Percentiles rank a stretch among this genome's conserved stretches.
These are phyloP conservation scores for Corinectria fuckeliana DNA, from an alignment of 2,329 filamentous ascomycete species.

Conservation along the genomic window DNA sequence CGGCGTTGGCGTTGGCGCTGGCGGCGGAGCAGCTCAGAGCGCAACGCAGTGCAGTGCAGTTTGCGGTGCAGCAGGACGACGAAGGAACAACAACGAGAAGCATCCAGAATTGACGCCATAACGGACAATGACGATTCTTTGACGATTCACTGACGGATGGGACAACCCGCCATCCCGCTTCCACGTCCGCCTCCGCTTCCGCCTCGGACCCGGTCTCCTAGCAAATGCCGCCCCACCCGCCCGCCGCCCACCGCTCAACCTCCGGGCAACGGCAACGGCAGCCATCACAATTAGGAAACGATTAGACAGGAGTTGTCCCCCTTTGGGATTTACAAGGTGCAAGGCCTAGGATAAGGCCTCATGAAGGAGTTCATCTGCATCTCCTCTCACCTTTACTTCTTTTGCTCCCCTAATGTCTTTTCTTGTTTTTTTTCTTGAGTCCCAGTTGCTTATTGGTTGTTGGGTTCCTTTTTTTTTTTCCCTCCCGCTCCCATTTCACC, in stretches of 20 bases:
- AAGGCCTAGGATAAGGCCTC: conserved; percentile 11
- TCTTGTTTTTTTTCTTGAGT: not conserved
- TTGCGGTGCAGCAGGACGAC: too few relatives aligned
- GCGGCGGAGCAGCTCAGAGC: conserved; percentile 2
- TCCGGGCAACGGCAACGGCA: not conserved
- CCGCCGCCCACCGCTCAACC: not conserved
- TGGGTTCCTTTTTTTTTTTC: not conserved
- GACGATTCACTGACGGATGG: too few relatives aligned
- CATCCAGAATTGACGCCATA: too few relatives aligned
- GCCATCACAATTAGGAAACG: not conserved
- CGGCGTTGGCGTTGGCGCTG: conserved; percentile 12
- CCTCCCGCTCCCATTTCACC: not conserved
- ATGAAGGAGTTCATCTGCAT: conserved; percentile 9
- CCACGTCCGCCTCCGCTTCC: not conserved
- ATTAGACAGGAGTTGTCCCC: conserved; percentile 12
- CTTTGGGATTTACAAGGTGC: conserved; percentile 12
- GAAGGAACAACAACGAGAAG: not conserved
- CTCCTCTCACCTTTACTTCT: conserved; percentile 1
- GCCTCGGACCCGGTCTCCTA: not conserved
- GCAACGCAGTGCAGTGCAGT: not conserved
- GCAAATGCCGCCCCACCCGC: not conserved
- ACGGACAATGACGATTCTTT: not conserved
- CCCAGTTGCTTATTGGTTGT: not conserved
- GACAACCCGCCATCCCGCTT: not conserved
- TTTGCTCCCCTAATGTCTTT: not conserved